phyloP scores from a whole-genome alignment of 164 flowering plant genomes.

The Chimonanthus salicifolius region DNA sequence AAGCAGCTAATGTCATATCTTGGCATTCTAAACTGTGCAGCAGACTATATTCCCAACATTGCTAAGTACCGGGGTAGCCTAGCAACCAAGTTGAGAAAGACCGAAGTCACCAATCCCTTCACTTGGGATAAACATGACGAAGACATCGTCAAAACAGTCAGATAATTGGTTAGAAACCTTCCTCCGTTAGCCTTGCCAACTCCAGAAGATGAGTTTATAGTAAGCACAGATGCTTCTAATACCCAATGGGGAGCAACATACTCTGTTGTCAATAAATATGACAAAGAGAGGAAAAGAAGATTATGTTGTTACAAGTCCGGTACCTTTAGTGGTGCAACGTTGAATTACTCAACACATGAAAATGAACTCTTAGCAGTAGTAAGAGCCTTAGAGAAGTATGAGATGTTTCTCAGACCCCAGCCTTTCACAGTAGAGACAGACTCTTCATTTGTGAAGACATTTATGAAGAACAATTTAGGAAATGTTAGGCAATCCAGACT shows the following conservation, averaged over 20 bases:
- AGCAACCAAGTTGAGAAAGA: neutral
- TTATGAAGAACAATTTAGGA: too few relatives aligned
- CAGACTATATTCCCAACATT: neutral
- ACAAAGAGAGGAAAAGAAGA: neutral
- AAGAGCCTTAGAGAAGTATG: neutral
- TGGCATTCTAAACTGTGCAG: neutral
- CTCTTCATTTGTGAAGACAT: neutral
- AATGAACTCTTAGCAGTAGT: slow-evolving; percentile 5
- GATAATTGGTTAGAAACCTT: neutral
- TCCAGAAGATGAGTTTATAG: slow-evolving; percentile 1
- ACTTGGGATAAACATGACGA: neutral
- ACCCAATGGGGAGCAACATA: slow-evolving; percentile 4
- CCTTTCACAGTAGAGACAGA: neutral
- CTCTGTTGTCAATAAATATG: neutral
- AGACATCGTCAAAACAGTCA: neutral
- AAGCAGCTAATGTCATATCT: neutral
- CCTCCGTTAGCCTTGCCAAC: neutral
- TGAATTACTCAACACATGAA: neutral
- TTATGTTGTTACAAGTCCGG: neutral
- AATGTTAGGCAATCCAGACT: neutral
- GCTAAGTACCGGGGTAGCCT: neutral
- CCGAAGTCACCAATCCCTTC: neutral
- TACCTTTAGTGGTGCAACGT: neutral
- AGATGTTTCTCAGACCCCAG: neutral
- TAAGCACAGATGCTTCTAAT: slow-evolving; percentile 6